Evolutionary conservation across 2,329 filamentous ascomycete species (phyloP).

Genomic region (Erysiphe neolycopersici): DNA sequence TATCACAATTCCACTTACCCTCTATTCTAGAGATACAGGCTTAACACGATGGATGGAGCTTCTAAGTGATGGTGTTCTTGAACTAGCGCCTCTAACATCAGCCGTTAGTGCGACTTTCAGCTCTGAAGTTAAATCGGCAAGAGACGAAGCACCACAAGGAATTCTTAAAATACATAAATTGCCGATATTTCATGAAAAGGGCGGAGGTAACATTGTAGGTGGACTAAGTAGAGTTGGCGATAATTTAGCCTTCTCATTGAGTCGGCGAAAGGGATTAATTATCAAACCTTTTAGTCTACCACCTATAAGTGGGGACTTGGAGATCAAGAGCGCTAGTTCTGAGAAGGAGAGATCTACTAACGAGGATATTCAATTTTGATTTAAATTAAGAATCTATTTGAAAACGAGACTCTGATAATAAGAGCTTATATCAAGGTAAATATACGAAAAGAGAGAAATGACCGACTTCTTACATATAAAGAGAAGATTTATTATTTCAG

Average conservation of each 20-base stretch:
- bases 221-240: slow-evolving; percentile 43
- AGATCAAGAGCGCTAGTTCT: slow-evolving; percentile 1
- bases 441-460: no score
- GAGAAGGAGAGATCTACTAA: no score
- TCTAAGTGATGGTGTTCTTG: slow-evolving; percentile 61
- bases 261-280: slow-evolving; percentile 49
- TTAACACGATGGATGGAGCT: slow-evolving; percentile 69
- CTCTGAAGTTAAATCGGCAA: slow-evolving; percentile 21
- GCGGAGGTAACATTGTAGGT: slow-evolving; percentile 36
- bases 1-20: slow-evolving; percentile 49
- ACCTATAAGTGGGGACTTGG: slow-evolving; percentile 45
- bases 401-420: no score
- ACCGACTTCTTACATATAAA: no score
- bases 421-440: no score
- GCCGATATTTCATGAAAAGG: slow-evolving; percentile 67
- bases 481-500: no score
- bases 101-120: slow-evolving; percentile 18
- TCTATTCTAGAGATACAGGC: slow-evolving; percentile 51
- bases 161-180: slow-evolving; percentile 61
- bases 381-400: no score
- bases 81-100: slow-evolving; percentile 49
- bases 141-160: slow-evolving; percentile 59
- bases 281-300: slow-evolving; percentile 78
- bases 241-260: slow-evolving; percentile 76
- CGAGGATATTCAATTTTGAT: no score